Evolutionary conservation across 1,284 basidiomycete species (phyloP), one percentile per base, ranked within the genome.

Genomic region (Cronartium ribicola): DNA sequence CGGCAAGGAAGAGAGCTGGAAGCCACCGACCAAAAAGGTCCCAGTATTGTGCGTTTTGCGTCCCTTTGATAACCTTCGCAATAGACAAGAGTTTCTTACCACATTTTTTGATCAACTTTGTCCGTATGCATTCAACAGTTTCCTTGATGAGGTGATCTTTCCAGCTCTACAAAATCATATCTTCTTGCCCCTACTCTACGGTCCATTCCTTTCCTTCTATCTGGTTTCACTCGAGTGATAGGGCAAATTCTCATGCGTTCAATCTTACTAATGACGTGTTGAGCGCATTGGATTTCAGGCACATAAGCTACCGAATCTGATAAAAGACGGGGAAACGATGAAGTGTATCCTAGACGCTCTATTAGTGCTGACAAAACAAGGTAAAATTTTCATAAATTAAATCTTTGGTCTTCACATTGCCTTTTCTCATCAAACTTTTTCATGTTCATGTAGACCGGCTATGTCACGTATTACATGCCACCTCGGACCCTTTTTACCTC

Each of bases 321-420:
- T 91, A 55, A 87, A 88, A 77, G 89, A 89, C 0, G 84, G 84
- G 4, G 88, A 89, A 57, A 86, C 89, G 4, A 89, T 92, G 88
- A 91, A 90, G 79, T 88, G 87, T 76, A 82, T 92, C 7, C 84
- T 92, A 40, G 90, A 91, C 78, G 88, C 89, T 6, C 89, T 91
- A 85, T 85, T 91, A 20, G 90, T 91, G 14, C 83, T 92, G 64
- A 90, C 90, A 44, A 92, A 91, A 82, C 90, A 92, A 81, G 88
- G 75, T 69, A 44, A 60, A 4, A 6, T 51, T 20, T 14, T 5
- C 6, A 29, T 29, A 29, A 29, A 29, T 29, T 29, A 8, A 17
- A 14, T 61, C 59, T 61, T 22, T 20, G n/a, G n/a, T 67, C n/a
- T 43, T 7, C 17, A 4, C 55, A 36, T 13, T n/a, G 37, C 57